Percentiles rank a stretch among this genome's conserved stretches.
phyloP scores from a whole-genome alignment of 2,329 filamentous ascomycete genomes.

The Trichoderma koningii region DNA sequence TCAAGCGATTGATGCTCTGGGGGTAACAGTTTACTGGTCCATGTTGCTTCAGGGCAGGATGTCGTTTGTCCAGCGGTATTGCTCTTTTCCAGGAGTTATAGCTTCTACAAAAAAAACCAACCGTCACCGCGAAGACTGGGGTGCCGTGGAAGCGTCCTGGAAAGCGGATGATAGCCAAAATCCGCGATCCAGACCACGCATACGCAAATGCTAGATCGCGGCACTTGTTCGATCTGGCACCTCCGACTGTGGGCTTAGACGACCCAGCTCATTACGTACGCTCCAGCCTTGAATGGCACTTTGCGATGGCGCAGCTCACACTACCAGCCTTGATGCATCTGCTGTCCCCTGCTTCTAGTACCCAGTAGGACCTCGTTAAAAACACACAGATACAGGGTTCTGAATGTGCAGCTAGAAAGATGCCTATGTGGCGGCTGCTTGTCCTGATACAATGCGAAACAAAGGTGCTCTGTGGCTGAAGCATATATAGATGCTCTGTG shows the following conservation, averaged over 20 bases:
- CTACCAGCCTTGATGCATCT: too few species aligned
- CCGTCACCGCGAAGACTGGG: not conserved
- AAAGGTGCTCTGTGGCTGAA: too few species aligned
- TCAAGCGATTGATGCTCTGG: not conserved
- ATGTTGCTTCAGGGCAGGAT: not conserved
- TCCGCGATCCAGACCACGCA: not conserved
- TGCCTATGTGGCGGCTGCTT: too few species aligned
- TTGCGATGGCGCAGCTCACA: not conserved
- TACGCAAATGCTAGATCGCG: not conserved
- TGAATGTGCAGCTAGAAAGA: too few species aligned
- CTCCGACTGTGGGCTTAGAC: slow-evolving; percentile 1
- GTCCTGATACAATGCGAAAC: too few species aligned
- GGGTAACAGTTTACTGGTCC: not conserved
- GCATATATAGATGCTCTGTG: too few species aligned
- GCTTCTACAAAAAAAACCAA: not conserved
- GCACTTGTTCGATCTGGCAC: not conserved
- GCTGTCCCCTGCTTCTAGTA: too few species aligned
- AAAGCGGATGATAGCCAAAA: not conserved
- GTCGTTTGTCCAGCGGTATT: not conserved
- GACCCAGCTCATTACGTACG: not conserved
- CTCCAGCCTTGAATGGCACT: not conserved
- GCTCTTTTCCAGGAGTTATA: not conserved
- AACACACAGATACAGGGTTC: too few species aligned
- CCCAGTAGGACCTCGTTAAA: too few species aligned
- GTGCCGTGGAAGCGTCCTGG: not conserved